Evolutionary conservation across 2,329 filamentous ascomycete genomes (phyloP).

Genomic region (Gaeumannomyces tritici): DNA sequence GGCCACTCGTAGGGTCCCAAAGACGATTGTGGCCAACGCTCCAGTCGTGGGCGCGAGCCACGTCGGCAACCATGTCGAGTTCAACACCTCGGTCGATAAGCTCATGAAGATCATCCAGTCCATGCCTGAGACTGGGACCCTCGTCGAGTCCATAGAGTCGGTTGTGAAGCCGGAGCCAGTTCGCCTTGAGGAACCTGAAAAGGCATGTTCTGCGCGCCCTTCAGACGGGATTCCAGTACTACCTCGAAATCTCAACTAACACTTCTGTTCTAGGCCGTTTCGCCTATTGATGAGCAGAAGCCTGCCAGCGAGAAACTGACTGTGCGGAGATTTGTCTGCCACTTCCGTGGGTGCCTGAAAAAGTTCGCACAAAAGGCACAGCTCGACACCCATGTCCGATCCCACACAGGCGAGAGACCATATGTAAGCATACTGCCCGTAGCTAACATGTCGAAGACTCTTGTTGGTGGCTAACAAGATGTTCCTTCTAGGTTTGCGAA

Average conservation of each 20-base stretch:
- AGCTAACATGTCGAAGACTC: not conserved
- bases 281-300: not conserved
- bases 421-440: slow-evolving; percentile 52
- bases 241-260: no score
- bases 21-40: slow-evolving; percentile 34
- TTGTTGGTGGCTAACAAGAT: slow-evolving; percentile 13
- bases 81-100: slow-evolving; percentile 75
- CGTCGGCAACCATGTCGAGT: slow-evolving; percentile 35
- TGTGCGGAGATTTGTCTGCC: slow-evolving; percentile 54
- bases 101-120: slow-evolving; percentile 83
- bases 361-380: slow-evolving; percentile 88
- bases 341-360: slow-evolving; percentile 65
- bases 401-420: slow-evolving; percentile 83
- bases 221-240: no score
- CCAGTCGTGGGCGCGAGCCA: slow-evolving; percentile 35
- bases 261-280: no score
- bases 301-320: not conserved
- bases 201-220: not conserved
- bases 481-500: slow-evolving; percentile 50
- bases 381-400: slow-evolving; percentile 77
- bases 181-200: not conserved
- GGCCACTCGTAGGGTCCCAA: slow-evolving; percentile 12
- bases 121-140: slow-evolving; percentile 36
- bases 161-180: not conserved
- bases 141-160: not conserved